phyloP scores from a whole-genome alignment of 208 protist genomes.

The Porcisia hertigi region DNA sequence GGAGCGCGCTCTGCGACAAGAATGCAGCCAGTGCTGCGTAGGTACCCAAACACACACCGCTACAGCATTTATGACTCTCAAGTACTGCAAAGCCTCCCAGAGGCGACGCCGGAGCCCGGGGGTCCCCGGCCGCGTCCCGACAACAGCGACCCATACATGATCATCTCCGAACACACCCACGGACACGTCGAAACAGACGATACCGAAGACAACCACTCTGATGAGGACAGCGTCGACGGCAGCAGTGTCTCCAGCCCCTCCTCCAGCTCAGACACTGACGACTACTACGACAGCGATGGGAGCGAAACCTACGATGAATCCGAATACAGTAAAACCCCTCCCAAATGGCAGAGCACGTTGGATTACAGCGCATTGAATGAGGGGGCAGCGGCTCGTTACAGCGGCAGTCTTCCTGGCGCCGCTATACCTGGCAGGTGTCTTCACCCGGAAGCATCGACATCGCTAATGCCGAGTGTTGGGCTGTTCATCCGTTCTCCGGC shows the following conservation, averaged over 20 bases:
- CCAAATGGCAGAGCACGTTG: slow-evolving; percentile 11
- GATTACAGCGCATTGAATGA: slow-evolving; percentile 31
- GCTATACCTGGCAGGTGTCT: not conserved
- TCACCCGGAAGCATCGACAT: not conserved
- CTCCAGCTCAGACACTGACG: slow-evolving; percentile 3
- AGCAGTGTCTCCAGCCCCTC: slow-evolving; percentile 15
- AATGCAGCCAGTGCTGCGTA: not conserved
- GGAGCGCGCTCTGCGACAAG: not conserved
- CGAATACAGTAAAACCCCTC: slow-evolving; percentile 25
- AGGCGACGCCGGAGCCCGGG: not conserved
- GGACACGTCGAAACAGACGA: slow-evolving; percentile 8
- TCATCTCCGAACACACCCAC: not conserved
- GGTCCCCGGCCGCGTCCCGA: too few species aligned
- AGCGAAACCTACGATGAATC: slow-evolving; percentile 17
- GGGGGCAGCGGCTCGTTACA: not conserved
- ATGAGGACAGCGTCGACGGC: slow-evolving; percentile 1
- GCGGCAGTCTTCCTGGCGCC: not conserved
- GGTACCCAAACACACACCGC: not conserved
- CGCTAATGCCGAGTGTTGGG: not conserved
- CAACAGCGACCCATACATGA: slow-evolving; percentile 10
- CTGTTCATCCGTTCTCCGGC: too few species aligned
- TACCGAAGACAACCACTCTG: slow-evolving; percentile 2
- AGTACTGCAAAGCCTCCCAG: not conserved
- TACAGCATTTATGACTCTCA: not conserved
- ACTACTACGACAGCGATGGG: slow-evolving; percentile 4